phyloP scores from a whole-genome alignment of 805 yeast genomes.

The Starmerella tilneyi region DNA sequence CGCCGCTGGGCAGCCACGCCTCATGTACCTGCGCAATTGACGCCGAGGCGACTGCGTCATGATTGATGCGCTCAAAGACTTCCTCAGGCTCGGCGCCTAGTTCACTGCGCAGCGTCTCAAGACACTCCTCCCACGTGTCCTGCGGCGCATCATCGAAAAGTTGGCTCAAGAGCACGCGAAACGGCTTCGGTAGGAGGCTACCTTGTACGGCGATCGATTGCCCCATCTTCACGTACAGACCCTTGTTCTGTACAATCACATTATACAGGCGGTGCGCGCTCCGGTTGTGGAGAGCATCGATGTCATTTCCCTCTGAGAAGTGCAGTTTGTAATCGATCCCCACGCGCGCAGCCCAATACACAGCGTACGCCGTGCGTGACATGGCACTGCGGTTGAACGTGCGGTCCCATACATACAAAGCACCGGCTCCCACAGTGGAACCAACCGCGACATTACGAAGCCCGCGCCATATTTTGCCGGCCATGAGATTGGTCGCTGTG shows the following conservation, averaged over 20 bases:
- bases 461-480: constrained; percentile 1
- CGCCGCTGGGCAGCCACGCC: constrained; percentile 52
- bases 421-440: constrained; percentile 19
- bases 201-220: constrained; percentile 75
- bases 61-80: constrained; percentile 41
- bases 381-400: constrained; percentile 41
- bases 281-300: constrained; percentile 49
- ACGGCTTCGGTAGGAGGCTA: constrained; percentile 52
- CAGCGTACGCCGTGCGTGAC: constrained; percentile 44
- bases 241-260: constrained; percentile 41
- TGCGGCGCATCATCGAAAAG: constrained; percentile 66
- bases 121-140: constrained; percentile 36
- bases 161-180: constrained; percentile 45
- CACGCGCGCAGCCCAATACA: constrained; percentile 33
- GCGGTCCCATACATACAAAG: constrained; percentile 33
- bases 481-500: background rate
- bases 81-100: constrained; percentile 39
- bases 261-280: constrained; percentile 44
- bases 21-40: constrained; percentile 89
- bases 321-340: constrained; percentile 53
- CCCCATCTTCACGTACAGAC: constrained; percentile 65
- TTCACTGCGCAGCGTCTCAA: constrained; percentile 27
- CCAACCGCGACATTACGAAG: constrained; percentile 11
- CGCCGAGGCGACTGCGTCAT: constrained; percentile 61
- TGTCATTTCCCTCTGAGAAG: constrained; percentile 38